Base-by-base conservation (phyloP, 2,329 filamentous ascomycete species). In the Mycocentrospora acerina region DNA sequence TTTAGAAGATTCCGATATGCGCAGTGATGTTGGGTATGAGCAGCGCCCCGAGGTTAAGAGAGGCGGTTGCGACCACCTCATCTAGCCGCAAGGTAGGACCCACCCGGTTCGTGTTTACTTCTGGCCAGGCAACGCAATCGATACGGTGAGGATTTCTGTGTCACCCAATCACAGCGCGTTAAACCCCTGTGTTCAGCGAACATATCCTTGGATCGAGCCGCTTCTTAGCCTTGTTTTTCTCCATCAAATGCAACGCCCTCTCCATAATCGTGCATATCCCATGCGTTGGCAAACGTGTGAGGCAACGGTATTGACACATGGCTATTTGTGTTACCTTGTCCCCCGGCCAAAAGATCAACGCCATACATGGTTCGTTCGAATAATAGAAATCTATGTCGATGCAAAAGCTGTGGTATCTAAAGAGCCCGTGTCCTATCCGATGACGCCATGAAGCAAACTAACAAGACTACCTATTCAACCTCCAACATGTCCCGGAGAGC, bases 401-500 rank as follows among this genome's bases (percentile, higher is more conserved):
- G 13, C 18, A 29, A 18, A 30, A 28, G 15, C 30, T 42, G 42
- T 44, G 46, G 44, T 45, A 46, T 49, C 46, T 42, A 37, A 37
- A 38, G 31, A 34, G 14, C 15, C 35, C 19, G 9, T 14, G 33
- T 36, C 29, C 40, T 27, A 34, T 22, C 28, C 43, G 34, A 18
- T 24, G 44, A 48, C 41, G 44, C 48, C 43, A 30, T 10, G 29
- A 29, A 15, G 12, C 15, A 26, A 12, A 24, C 18, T 24, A 5
- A 22, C 19, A 5, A 22, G 19, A 22, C 13, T 51, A 46, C 48
- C 32, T 37, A 24, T 52, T 77, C 66, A 12, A 82, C 71, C 48
- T 82, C 80, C 51, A 89, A 60, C 68, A 86, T 80, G 42, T 78
- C 74, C 57, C 71, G 80, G 62, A 90, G 63, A 11, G 69, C 77